Conservation (phyloP, 2,329 filamentous ascomycete species). For the Pseudocercospora vitis region DNA sequence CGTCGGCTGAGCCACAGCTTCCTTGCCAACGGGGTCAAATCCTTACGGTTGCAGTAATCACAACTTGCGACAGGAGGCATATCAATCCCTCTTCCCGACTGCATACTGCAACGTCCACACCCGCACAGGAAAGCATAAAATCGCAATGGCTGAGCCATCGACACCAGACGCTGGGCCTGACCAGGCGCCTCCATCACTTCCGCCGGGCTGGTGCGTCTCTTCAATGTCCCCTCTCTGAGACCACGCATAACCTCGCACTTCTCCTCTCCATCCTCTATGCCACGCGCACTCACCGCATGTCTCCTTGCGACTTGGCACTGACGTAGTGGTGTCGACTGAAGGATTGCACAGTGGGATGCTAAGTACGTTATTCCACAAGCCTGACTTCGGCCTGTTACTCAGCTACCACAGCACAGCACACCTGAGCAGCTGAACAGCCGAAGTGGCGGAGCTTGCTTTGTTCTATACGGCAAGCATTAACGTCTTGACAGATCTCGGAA, state of each 20-base stretch:
- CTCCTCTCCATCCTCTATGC: conserved; percentile 16
- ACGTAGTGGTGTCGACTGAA: conserved; percentile 34
- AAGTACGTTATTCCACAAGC: conserved; percentile 36
- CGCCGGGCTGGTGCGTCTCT: conserved; percentile 42
- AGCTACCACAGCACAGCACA: background rate
- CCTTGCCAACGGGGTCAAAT: background rate
- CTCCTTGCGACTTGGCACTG: conserved; percentile 36
- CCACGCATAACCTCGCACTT: conserved; percentile 17
- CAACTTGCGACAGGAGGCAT: background rate
- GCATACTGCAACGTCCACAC: background rate
- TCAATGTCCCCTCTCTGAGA: conserved; percentile 19
- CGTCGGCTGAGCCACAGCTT: background rate
- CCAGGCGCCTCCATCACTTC: conserved; percentile 40
- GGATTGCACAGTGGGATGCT: conserved; percentile 45
- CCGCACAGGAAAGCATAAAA: no score
- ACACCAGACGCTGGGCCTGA: conserved; percentile 43
- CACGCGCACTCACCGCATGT: conserved; percentile 13
- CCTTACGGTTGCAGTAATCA: background rate
- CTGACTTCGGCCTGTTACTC: background rate
- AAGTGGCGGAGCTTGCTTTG: background rate
- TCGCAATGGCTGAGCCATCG: conserved; percentile 35
- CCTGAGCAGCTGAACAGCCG: background rate
- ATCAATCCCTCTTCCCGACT: background rate
- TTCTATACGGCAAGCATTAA: conserved; percentile 15
- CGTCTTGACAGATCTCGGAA: conserved; percentile 39